These are phyloP conservation scores for Trebouxia gelatinosa DNA, from an alignment of 163 green algal species.

Conservation along the genomic window DNA sequence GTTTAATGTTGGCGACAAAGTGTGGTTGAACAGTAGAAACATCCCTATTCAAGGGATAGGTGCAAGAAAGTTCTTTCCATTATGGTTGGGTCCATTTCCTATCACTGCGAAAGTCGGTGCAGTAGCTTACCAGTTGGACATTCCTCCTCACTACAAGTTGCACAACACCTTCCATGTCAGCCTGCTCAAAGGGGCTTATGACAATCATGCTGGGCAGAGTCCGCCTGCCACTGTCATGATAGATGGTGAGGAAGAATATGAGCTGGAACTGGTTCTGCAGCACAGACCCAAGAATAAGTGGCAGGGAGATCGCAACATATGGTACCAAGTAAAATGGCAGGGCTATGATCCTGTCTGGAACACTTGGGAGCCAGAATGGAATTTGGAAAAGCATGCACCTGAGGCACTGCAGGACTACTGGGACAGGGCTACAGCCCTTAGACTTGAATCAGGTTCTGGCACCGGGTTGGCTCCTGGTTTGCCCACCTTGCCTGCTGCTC, in stretches of 20 bases:
- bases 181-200: constrained; percentile 34
- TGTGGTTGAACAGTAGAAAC: constrained; percentile 43
- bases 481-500: too few relatives aligned
- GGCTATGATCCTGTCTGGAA: constrained; percentile 9
- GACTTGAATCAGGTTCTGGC: too few relatives aligned
- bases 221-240: not conserved
- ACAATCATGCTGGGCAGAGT: not conserved
- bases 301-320: not conserved
- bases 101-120: constrained; percentile 21
- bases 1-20: constrained; percentile 37
- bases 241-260: constrained; percentile 9
- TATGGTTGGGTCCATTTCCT: constrained; percentile 44
- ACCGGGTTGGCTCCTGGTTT: too few relatives aligned
- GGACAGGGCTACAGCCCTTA: too few relatives aligned
- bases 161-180: constrained; percentile 44
- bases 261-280: not conserved
- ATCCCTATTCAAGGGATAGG: constrained; percentile 31
- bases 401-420: not conserved
- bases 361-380: constrained; percentile 26
- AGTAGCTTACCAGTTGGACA: constrained; percentile 37
- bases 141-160: constrained; percentile 33
- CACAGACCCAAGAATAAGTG: not conserved
- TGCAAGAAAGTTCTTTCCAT: constrained; percentile 40
- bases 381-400: constrained; percentile 8
- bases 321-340: constrained; percentile 13